phyloP scores from a whole-genome alignment of 2,329 filamentous ascomycete species.

The Sporothrix curviconia region DNA sequence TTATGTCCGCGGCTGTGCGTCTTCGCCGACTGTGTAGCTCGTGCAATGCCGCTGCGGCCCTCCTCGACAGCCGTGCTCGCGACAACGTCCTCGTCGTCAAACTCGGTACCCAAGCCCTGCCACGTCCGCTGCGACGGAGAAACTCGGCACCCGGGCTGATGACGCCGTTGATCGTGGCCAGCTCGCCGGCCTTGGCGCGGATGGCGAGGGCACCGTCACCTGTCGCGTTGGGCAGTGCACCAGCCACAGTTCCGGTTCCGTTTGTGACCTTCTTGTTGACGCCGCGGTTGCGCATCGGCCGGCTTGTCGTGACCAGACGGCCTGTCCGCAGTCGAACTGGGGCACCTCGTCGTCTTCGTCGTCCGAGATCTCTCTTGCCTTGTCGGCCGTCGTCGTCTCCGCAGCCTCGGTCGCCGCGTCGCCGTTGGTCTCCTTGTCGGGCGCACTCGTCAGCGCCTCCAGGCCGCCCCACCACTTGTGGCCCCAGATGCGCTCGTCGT shows the following conservation, averaged over 20 bases:
- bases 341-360: slow-evolving; percentile 71
- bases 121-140: slow-evolving; percentile 74
- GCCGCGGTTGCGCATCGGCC: slow-evolving; percentile 56
- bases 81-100: slow-evolving; percentile 40
- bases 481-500: slow-evolving; percentile 75
- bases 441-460: slow-evolving; percentile 47
- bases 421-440: slow-evolving; percentile 11
- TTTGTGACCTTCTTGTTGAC: neutral
- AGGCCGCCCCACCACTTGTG: slow-evolving; percentile 87
- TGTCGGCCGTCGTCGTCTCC: slow-evolving; percentile 12
- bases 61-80: slow-evolving; percentile 69
- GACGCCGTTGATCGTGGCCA: slow-evolving; percentile 76
- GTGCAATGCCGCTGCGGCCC: slow-evolving; percentile 78
- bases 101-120: slow-evolving; percentile 87
- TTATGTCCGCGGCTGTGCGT: slow-evolving; percentile 12
- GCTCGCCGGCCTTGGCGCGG: slow-evolving; percentile 51
- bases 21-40: slow-evolving; percentile 75
- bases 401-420: slow-evolving; percentile 2
- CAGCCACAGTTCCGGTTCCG: no score
- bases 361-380: slow-evolving; percentile 26
- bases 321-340: slow-evolving; percentile 90
- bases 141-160: slow-evolving; percentile 90
- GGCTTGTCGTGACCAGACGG: slow-evolving; percentile 68
- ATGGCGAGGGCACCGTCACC: slow-evolving; percentile 44
- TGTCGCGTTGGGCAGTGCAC: slow-evolving; percentile 20